These are phyloP conservation scores for Solanum pimpinellifolium DNA, from an alignment of 257 asterid species.

Conservation along the genomic window DNA sequence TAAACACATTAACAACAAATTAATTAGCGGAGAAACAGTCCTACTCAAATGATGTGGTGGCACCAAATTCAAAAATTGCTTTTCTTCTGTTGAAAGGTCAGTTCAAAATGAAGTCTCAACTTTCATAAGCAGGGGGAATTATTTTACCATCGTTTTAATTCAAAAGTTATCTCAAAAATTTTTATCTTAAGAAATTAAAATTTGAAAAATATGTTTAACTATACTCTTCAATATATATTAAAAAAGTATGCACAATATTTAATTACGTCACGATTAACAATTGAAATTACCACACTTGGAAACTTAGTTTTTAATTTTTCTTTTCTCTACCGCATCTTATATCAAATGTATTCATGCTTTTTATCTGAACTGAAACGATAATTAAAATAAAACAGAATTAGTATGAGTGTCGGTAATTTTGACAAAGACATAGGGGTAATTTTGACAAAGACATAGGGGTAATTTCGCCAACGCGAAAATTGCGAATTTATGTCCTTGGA, in stretches of 20 bases:
- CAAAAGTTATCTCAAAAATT: neutral
- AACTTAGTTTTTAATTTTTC: neutral
- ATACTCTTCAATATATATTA: neutral
- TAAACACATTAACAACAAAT: neutral
- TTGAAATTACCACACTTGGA: neutral
- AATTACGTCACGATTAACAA: neutral
- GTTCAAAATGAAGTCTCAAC: conserved; percentile 24
- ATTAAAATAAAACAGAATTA: rapidly evolving
- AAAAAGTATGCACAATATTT: neutral
- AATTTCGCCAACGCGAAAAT: neutral
- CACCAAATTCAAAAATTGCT: conserved; percentile 14
- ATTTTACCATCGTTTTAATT: neutral
- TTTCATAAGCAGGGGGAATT: neutral
- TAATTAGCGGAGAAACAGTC: neutral
- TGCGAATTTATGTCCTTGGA: neutral
- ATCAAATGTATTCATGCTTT: neutral
- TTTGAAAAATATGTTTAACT: too few species aligned
- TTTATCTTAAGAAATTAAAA: neutral
- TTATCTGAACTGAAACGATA: neutral
- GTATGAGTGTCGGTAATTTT: neutral
- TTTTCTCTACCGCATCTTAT: neutral
- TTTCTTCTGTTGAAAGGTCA: conserved; percentile 17
- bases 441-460: conserved; percentile 4
- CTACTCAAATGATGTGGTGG: conserved; percentile 1
- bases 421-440: conserved; percentile 7